phyloP scores from a whole-genome alignment of 768 basidiomycete species.

The Kwoniella europaea region DNA sequence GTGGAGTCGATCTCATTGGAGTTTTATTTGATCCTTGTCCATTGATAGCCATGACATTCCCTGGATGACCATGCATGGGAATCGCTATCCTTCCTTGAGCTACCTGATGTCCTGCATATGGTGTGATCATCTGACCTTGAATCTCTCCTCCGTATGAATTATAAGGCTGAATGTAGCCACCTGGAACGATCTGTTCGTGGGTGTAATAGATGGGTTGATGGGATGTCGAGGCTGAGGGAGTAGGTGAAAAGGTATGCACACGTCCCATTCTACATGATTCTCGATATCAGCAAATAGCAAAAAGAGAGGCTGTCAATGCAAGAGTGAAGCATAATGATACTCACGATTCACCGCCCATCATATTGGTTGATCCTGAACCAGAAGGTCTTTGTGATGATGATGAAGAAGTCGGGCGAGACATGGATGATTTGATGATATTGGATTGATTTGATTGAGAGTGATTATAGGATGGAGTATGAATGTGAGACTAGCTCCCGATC shows the following conservation, averaged over 20 bases:
- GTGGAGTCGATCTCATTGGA: conserved; percentile 21
- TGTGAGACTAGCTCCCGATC: conserved; percentile 24
- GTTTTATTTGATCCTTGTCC: conserved; percentile 11
- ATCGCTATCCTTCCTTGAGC: conserved; percentile 35
- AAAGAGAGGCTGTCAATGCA: background rate
- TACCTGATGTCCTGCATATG: conserved; percentile 31
- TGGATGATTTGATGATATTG: background rate
- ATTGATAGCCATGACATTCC: conserved; percentile 30
- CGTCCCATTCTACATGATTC: conserved; percentile 28
- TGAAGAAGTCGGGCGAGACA: conserved; percentile 20
- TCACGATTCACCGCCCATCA: conserved; percentile 28
- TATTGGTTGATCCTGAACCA: conserved; percentile 15
- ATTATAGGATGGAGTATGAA: conserved; percentile 2
- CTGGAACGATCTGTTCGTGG: conserved; percentile 15
- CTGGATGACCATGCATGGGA: conserved; percentile 30
- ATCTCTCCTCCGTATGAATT: conserved; percentile 15
- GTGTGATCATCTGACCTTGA: conserved; percentile 25
- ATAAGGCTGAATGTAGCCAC: conserved; percentile 12
- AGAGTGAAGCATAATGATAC: background rate
- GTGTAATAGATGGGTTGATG: conserved; percentile 22
- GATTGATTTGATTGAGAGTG: background rate
- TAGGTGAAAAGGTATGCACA: conserved; percentile 30
- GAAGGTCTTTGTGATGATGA: conserved; percentile 20
- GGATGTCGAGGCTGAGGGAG: conserved; percentile 23
- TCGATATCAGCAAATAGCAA: background rate